phyloP scores from a whole-genome alignment of 139 green algal species.

The Chara braunii region DNA sequence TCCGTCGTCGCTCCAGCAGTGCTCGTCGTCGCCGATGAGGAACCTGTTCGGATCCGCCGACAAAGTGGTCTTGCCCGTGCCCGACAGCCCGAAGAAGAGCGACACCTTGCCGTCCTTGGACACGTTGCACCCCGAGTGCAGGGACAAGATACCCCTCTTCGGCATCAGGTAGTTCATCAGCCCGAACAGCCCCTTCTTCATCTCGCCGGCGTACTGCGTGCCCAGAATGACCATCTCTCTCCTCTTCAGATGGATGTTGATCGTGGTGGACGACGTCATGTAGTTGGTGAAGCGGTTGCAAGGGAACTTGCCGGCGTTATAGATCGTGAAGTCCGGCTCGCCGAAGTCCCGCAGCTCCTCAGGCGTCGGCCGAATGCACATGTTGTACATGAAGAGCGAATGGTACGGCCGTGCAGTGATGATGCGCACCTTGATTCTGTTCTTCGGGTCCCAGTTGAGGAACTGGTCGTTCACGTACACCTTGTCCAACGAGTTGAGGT shows the following conservation, averaged over 20 bases:
- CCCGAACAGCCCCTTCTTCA: constrained; percentile 85
- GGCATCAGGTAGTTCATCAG: constrained; percentile 92
- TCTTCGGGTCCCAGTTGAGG: constrained; percentile 29
- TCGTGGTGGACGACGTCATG: constrained; percentile 81
- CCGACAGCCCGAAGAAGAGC: constrained; percentile 44
- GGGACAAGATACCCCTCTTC: constrained; percentile 66
- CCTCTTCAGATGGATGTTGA: constrained; percentile 69
- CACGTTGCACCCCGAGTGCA: constrained; percentile 70
- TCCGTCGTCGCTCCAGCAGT: constrained; percentile 76
- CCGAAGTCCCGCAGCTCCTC: constrained; percentile 67
- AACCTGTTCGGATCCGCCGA: constrained; percentile 63
- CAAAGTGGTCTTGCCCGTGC: constrained; percentile 59
- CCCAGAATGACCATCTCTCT: constrained; percentile 64
- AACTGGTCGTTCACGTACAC: constrained; percentile 36
- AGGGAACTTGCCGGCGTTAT: constrained; percentile 82
- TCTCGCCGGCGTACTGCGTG: constrained; percentile 77
- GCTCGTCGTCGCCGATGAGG: constrained; percentile 90
- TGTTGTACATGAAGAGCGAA: constrained; percentile 95
- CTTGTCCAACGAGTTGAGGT: constrained; percentile 36
- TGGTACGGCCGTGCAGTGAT: constrained; percentile 84
- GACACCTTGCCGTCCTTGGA: constrained; percentile 49
- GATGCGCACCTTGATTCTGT: constrained; percentile 38
- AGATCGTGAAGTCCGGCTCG: constrained; percentile 88
- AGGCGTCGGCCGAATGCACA: constrained; percentile 68
- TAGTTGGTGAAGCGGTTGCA: constrained; percentile 74